Conservation (phyloP, 2,329 filamentous ascomycete species). For the Arthrobotrys sphaeroides region DNA sequence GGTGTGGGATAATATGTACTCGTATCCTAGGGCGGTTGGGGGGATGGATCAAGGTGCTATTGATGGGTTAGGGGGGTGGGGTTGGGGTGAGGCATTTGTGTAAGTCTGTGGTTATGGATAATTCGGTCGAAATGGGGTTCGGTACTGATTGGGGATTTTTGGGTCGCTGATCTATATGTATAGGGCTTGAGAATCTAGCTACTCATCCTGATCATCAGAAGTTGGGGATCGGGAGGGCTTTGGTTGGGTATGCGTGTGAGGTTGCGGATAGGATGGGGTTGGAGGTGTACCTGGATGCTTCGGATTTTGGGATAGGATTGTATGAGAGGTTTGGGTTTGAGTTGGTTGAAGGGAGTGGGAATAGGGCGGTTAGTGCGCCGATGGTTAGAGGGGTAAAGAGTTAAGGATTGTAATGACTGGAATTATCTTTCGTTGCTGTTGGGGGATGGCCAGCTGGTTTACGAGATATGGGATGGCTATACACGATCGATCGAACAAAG, state of each 20-base stretch:
- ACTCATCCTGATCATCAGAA: conserved; percentile 19
- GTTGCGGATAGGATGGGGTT: conserved; percentile 15
- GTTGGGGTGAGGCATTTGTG: conserved; percentile 10
- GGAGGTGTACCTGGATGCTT: conserved; percentile 27
- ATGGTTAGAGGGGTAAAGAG: neutral
- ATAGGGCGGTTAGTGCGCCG: conserved; percentile 22
- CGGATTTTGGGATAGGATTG: conserved; percentile 33
- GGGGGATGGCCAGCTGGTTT: too few species aligned
- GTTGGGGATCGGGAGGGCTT: conserved; percentile 15
- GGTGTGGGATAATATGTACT: conserved; percentile 44
- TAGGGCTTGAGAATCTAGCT: conserved; percentile 35
- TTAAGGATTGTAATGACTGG: neutral
- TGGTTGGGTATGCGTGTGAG: conserved; percentile 19
- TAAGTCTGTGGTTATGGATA: too few species aligned
- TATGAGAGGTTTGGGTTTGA: conserved; percentile 35
- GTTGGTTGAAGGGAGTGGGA: conserved; percentile 8
- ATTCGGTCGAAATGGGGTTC: too few species aligned
- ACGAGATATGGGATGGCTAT: too few species aligned
- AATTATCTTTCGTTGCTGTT: neutral
- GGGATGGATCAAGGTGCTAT: conserved; percentile 9
- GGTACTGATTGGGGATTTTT: too few species aligned
- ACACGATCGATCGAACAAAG: too few species aligned
- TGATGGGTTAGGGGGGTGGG: neutral
- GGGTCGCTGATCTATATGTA: too few species aligned
- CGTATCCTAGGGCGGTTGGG: conserved; percentile 27